Evolutionary conservation across 2,329 filamentous ascomycete species (phyloP).

Genomic region (Trichocomaceae sp.): DNA sequence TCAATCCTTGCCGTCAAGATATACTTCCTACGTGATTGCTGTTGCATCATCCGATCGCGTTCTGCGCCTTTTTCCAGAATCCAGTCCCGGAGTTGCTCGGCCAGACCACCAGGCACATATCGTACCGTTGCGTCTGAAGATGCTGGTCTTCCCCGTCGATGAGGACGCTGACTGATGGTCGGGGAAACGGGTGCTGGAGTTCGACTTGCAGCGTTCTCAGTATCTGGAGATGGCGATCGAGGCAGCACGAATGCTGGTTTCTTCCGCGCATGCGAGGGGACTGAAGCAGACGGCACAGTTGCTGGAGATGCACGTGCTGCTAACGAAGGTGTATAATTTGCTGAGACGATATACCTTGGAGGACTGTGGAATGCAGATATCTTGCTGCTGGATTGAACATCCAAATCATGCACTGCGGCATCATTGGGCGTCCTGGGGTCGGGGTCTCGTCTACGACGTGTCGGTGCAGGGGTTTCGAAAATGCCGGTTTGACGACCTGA

Average conservation of each 20-base stretch:
- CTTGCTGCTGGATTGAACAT: not conserved
- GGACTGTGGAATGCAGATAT: conserved; percentile 20
- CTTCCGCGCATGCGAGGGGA: conserved; percentile 18
- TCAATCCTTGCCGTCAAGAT: conserved; percentile 5
- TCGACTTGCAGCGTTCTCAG: conserved; percentile 14
- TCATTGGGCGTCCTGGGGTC: conserved; percentile 15
- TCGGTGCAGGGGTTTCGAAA: conserved; percentile 12
- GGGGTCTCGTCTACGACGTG: conserved; percentile 9
- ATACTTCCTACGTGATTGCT: not conserved
- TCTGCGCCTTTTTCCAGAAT: conserved; percentile 33
- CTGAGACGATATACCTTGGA: conserved; percentile 26
- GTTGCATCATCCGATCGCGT: conserved; percentile 16
- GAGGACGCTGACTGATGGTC: conserved; percentile 23
- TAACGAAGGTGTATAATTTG: conserved; percentile 18
- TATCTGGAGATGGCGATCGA: conserved; percentile 27
- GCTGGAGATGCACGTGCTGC: conserved; percentile 11
- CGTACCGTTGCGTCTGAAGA: conserved; percentile 17
- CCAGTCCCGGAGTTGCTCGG: conserved; percentile 37
- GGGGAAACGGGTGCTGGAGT: conserved; percentile 32
- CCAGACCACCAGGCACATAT: conserved; percentile 35
- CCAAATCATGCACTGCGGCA: conserved; percentile 6
- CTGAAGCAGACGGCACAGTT: conserved; percentile 13
- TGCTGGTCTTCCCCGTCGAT: conserved; percentile 23
- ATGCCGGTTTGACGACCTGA: conserved; percentile 1
- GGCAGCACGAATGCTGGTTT: conserved; percentile 36